Evolutionary conservation across 73 alveolate species (phyloP).

Genomic region (Tetrahymena thermophila): DNA sequence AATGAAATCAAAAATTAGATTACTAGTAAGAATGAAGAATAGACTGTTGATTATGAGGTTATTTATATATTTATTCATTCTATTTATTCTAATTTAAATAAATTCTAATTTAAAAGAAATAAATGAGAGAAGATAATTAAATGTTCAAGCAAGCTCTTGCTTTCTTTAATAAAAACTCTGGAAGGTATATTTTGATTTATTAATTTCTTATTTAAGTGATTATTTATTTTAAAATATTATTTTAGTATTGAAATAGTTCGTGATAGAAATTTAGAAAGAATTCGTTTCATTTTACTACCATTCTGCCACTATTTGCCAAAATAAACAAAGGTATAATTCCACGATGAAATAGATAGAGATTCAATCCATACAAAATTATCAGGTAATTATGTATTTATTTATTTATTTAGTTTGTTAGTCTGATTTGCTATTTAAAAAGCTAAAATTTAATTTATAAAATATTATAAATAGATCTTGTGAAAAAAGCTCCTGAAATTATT

Average conservation of each 20-base stretch:
- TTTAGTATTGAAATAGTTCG: conserved; percentile 30
- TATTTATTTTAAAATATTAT: neutral
- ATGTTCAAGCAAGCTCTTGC: conserved; percentile 22
- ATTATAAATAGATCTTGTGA: conserved; percentile 1
- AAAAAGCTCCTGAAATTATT: conserved; percentile 18
- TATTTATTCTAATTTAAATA: neutral
- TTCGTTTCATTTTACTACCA: conserved; percentile 12
- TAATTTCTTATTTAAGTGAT: neutral
- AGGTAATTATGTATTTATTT: neutral
- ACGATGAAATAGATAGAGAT: conserved; percentile 41
- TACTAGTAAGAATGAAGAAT: neutral
- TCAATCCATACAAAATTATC: conserved; percentile 41
- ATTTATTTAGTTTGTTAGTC: neutral
- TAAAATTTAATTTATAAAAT: neutral
- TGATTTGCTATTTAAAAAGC: no score
- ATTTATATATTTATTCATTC: neutral
- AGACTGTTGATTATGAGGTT: neutral
- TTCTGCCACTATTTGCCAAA: conserved; percentile 31
- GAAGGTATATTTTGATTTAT: neutral
- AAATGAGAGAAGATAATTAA: neutral
- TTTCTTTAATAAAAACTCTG: conserved; percentile 25
- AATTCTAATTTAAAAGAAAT: neutral
- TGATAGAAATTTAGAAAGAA: conserved; percentile 24
- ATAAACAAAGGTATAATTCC: conserved; percentile 35
- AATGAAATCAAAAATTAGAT: neutral